phyloP scores from a whole-genome alignment of 768 basidiomycete species.

The Boletus reticulatus region DNA sequence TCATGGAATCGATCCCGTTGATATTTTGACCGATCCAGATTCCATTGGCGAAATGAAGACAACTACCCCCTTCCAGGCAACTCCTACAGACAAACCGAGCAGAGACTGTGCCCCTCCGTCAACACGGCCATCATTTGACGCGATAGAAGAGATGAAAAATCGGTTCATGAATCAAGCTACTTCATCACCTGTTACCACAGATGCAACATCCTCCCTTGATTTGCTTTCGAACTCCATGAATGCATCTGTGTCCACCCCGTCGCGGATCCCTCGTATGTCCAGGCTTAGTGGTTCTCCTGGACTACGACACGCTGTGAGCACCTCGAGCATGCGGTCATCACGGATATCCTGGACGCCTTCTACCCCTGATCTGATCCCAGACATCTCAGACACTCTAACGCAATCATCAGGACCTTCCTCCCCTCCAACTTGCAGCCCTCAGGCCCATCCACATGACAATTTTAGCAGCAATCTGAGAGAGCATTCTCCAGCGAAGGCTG shows the following conservation, averaged over 20 bases:
- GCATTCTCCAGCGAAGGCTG: conserved; percentile 1
- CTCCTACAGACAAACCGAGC: conserved; percentile 11
- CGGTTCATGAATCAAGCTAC: conserved; percentile 42
- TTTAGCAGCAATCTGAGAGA: conserved; percentile 9
- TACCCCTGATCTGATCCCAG: conserved; percentile 60
- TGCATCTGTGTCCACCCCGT: conserved; percentile 13
- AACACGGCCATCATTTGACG: conserved; percentile 41
- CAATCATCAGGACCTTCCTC: conserved; percentile 55
- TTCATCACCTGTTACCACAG: conserved; percentile 25
- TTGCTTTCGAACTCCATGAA: conserved; percentile 12
- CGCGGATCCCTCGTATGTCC: conserved; percentile 32
- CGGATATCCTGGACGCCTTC: conserved; percentile 38
- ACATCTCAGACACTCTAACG: conserved; percentile 57
- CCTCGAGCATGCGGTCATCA: conserved; percentile 27
- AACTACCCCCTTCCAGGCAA: conserved; percentile 8
- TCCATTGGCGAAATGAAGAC: conserved; percentile 11
- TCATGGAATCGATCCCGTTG: conserved; percentile 1
- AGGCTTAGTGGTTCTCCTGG: conserved; percentile 24
- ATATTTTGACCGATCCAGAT: conserved; percentile 1
- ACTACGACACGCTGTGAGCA: conserved; percentile 26
- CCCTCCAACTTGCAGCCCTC: conserved; percentile 42
- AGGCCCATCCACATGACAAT: conserved; percentile 9
- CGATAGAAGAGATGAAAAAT: conserved; percentile 63
- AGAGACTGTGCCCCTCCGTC: conserved; percentile 7
- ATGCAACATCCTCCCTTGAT: conserved; percentile 13